phyloP scores from a whole-genome alignment of 2,329 filamentous ascomycete species.

The Parastagonospora avenae region DNA sequence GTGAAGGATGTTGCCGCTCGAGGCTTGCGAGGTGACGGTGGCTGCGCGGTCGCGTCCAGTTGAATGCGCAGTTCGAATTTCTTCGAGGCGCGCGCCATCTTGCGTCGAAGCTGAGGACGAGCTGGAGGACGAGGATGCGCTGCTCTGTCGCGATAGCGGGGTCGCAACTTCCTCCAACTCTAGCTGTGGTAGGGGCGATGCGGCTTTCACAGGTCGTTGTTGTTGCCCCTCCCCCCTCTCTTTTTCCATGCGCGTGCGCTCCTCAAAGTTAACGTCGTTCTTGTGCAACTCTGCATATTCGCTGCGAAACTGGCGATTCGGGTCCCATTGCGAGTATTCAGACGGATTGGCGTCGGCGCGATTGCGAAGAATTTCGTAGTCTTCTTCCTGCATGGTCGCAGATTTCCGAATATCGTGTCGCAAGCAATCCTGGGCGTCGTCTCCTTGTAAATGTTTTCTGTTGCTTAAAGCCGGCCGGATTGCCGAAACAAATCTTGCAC shows the following conservation, averaged over 20 bases:
- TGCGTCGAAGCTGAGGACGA: conserved; percentile 15
- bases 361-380: conserved; percentile 34
- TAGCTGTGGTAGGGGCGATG: conserved; percentile 6
- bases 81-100: conserved; percentile 28
- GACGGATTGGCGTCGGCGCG: conserved; percentile 35
- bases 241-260: conserved; percentile 7
- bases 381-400: conserved; percentile 37
- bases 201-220: conserved; percentile 10
- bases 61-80: conserved; percentile 35
- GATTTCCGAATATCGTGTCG: not conserved
- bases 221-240: conserved; percentile 11
- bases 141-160: conserved; percentile 29
- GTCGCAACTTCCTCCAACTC: conserved; percentile 26
- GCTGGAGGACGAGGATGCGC: conserved; percentile 26
- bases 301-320: conserved; percentile 29
- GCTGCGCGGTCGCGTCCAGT: conserved; percentile 20
- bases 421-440: too few species aligned
- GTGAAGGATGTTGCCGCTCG: conserved; percentile 25
- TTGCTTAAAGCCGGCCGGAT: not conserved
- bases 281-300: conserved; percentile 29
- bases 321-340: conserved; percentile 37
- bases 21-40: conserved; percentile 25
- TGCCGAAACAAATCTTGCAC: not conserved
- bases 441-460: too few species aligned
- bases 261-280: conserved; percentile 21